Conservation (phyloP, 495 filamentous ascomycete species). For the Elaphomyces granulatus region DNA sequence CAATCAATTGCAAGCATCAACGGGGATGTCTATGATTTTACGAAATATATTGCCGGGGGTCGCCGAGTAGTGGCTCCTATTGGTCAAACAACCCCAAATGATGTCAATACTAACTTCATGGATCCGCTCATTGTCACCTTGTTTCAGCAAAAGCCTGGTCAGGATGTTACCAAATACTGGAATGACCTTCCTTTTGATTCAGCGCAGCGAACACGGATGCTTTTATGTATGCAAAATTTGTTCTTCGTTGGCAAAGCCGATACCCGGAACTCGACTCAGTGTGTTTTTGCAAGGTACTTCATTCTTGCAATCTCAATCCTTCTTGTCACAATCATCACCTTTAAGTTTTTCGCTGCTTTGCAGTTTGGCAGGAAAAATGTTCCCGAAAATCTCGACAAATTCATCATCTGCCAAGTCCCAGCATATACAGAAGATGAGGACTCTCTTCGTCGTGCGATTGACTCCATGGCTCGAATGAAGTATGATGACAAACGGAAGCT, state of each 20-base stretch:
- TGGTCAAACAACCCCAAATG: slow-evolving; percentile 32
- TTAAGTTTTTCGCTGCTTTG: slow-evolving; percentile 94
- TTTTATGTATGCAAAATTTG: slow-evolving; percentile 79
- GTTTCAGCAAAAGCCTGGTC: slow-evolving; percentile 59
- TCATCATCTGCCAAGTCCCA: slow-evolving; percentile 94
- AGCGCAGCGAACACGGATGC: slow-evolving; percentile 48
- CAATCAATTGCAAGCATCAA: slow-evolving; percentile 67
- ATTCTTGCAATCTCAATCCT: slow-evolving; percentile 80
- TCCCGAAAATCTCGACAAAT: slow-evolving; percentile 94
- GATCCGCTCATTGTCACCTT: slow-evolving; percentile 54
- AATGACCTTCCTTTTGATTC: slow-evolving; percentile 44
- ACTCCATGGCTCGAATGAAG: slow-evolving; percentile 87
- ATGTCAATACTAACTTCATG: slow-evolving; percentile 71
- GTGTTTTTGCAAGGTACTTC: slow-evolving; percentile 81
- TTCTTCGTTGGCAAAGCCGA: slow-evolving; percentile 92
- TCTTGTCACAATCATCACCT: slow-evolving; percentile 64
- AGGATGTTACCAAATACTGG: slow-evolving; percentile 78
- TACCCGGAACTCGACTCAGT: slow-evolving; percentile 74
- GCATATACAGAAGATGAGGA: slow-evolving; percentile 99
- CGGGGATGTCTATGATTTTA: slow-evolving; percentile 78
- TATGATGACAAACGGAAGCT: slow-evolving; percentile 99
- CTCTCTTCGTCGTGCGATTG: slow-evolving; percentile 87
- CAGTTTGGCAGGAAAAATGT: slow-evolving; percentile 85
- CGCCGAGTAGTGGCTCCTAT: slow-evolving; percentile 42
- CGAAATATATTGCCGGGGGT: slow-evolving; percentile 67